A percentile compares a stretch with the other conserved stretches of the same genome.
phyloP scores from a whole-genome alignment of 345 rosid species.

The Camelina laxa region DNA sequence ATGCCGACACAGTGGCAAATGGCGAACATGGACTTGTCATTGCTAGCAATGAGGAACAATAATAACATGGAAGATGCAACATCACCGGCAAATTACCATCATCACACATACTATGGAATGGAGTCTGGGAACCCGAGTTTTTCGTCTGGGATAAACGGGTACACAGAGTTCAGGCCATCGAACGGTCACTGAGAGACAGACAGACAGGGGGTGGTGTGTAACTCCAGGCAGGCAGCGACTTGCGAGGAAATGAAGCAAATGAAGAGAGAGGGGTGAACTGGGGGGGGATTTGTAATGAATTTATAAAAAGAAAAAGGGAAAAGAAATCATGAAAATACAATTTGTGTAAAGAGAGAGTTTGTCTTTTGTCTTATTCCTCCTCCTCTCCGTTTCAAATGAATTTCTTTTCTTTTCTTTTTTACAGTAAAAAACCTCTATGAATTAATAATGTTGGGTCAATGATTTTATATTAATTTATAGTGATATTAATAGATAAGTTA shows the following conservation, averaged over 20 bases:
- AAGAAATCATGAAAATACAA: conserved; percentile 2
- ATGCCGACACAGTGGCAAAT: conserved; percentile 67
- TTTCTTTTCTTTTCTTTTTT: neutral
- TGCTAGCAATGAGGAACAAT: conserved; percentile 56
- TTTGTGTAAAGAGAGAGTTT: conserved; percentile 39
- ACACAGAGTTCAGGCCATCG: conserved; percentile 71
- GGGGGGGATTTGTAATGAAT: conserved; percentile 34
- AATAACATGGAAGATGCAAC: conserved; percentile 47
- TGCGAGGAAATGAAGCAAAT: neutral
- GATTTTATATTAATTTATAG: no score
- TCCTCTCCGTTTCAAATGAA: conserved; percentile 26
- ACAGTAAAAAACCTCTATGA: no score
- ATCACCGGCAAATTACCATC: conserved; percentile 33
- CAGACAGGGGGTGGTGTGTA: neutral
- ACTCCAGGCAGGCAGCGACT: no score
- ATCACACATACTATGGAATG: conserved; percentile 36
- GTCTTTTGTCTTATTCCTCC: neutral
- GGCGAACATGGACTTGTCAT: conserved; percentile 62
- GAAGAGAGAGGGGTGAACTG: conserved; percentile 2
- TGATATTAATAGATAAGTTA: no score
- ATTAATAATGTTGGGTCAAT: no score
- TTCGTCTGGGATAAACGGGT: conserved; percentile 66
- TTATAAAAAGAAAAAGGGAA: neutral
- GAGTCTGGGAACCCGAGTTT: conserved; percentile 40
- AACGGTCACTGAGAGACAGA: conserved; percentile 63